phyloP scores from a whole-genome alignment of 2,329 filamentous ascomycete genomes.

The Drechslera avenae region DNA sequence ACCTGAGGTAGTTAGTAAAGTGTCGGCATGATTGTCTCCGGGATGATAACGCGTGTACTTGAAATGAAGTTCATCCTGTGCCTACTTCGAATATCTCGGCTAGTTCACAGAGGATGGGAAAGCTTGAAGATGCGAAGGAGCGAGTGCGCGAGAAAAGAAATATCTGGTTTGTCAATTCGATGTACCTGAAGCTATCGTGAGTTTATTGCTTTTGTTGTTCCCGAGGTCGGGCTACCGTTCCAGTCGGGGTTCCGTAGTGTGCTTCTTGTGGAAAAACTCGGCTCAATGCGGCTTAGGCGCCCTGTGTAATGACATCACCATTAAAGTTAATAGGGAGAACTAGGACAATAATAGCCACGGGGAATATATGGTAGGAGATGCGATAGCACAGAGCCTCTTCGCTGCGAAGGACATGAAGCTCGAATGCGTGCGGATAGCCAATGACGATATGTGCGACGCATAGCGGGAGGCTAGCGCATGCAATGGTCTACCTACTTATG shows the following conservation, averaged over 20 bases:
- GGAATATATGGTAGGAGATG: neutral
- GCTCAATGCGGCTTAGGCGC: constrained; percentile 25
- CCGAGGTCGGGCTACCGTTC: constrained; percentile 4
- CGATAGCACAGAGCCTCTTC: no score
- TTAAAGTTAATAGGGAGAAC: neutral
- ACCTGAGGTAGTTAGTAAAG: constrained; percentile 17
- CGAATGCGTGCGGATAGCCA: neutral
- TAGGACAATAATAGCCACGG: neutral
- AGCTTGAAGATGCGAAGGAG: no score
- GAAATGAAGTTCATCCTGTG: constrained; percentile 41
- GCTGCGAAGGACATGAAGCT: no score
- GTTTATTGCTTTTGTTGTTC: no score
- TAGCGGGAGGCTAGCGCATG: neutral
- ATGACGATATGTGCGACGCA: neutral
- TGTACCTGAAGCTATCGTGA: neutral
- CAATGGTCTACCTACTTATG: neutral
- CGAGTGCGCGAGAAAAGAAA: no score
- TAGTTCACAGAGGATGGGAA: neutral
- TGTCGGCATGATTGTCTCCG: neutral
- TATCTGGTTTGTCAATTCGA: neutral
- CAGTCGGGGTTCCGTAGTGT: constrained; percentile 23
- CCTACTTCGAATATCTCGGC: no score
- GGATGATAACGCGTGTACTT: constrained; percentile 20
- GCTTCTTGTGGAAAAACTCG: neutral
- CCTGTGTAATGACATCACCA: constrained; percentile 32